Percentiles rank a stretch among this genome's conserved stretches.
phyloP scores from a whole-genome alignment of 352 stramenopile genomes.

The Globisporangium sylvaticum region DNA sequence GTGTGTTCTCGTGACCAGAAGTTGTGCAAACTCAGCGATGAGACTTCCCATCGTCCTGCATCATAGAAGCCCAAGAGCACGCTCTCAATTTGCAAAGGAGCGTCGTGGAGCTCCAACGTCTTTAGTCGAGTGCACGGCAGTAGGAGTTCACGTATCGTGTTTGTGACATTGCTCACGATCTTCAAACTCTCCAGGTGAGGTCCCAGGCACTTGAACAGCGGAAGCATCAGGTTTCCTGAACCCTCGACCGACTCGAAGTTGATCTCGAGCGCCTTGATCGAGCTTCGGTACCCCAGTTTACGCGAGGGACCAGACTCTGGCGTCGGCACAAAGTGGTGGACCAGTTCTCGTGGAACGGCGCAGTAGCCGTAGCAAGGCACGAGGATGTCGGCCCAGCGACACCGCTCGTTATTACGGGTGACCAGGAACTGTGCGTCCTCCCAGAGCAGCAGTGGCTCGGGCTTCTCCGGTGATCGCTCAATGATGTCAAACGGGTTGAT shows the following conservation, averaged over 20 bases:
- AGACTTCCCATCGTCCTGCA: not conserved
- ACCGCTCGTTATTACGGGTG: not conserved
- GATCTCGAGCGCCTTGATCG: not conserved
- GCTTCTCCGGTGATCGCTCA: not conserved
- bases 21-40: not conserved
- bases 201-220: slow-evolving; percentile 5
- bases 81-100: not conserved
- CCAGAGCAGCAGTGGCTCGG: not conserved
- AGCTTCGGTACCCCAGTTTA: not conserved
- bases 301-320: not conserved
- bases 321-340: not conserved
- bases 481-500: not conserved
- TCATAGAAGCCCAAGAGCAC: not conserved
- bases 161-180: not conserved
- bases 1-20: not conserved
- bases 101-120: not conserved
- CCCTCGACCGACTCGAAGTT: not conserved
- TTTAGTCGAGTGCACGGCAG: not conserved
- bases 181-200: not conserved
- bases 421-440: not conserved
- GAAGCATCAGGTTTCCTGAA: not conserved
- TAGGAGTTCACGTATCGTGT: not conserved
- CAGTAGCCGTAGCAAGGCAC: slow-evolving; percentile 1
- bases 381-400: not conserved
- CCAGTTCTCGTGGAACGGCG: not conserved